Evolutionary conservation across 441 rosid species (phyloP).

Genomic region (Brassica balearica): DNA sequence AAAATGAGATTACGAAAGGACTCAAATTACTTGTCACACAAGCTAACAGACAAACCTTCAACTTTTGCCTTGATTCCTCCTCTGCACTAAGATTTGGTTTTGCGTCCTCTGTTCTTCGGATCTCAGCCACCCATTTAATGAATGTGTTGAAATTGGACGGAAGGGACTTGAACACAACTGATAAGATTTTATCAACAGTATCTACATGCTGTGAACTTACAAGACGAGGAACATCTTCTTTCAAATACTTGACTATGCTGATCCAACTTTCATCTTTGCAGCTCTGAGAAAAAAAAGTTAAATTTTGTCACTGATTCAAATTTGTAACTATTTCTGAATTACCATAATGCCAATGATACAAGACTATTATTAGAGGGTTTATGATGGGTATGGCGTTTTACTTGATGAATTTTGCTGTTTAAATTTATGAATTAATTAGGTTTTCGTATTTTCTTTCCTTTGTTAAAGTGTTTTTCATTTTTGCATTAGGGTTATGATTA

Average conservation of each 20-base stretch:
- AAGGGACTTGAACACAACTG: neutral
- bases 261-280: neutral
- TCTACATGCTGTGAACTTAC: neutral
- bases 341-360: too few species aligned
- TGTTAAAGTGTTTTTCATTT: neutral
- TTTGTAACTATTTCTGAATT: neutral
- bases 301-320: neutral
- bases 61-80: constrained; percentile 64
- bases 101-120: constrained; percentile 47
- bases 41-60: neutral
- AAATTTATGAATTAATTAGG: neutral
- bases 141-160: neutral
- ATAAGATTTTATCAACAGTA: neutral
- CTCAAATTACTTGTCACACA: neutral
- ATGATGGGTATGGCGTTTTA: neutral
- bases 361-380: neutral
- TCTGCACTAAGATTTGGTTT: constrained; percentile 60
- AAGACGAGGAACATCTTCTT: neutral
- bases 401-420: neutral
- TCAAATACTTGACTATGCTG: neutral
- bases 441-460: neutral
- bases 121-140: neutral
- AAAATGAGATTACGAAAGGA: neutral
- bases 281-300: neutral
- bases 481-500: neutral